Percentiles rank a stretch among this genome's conserved stretches.
Conservation (phyloP, 2,329 filamentous ascomycete genomes). For the Aureobasidium namibiae region DNA sequence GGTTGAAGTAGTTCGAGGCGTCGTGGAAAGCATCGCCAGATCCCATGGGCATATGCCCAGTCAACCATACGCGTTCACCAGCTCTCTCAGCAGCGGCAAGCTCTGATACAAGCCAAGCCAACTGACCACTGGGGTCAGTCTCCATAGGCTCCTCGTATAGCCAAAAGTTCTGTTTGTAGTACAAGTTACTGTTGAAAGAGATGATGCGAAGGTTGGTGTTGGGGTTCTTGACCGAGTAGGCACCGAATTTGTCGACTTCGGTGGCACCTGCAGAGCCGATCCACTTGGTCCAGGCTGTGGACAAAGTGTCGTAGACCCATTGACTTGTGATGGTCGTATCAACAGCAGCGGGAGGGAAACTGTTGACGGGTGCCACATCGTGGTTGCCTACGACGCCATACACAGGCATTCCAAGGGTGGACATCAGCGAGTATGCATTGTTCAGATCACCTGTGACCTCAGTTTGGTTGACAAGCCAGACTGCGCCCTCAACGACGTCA, state of each 20-base stretch:
- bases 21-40: constrained; percentile 45
- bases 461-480: constrained; percentile 30
- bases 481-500: constrained; percentile 47
- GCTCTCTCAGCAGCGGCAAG: constrained; percentile 46
- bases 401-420: constrained; percentile 32
- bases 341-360: constrained; percentile 24
- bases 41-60: constrained; percentile 48
- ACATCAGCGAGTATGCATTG: constrained; percentile 42
- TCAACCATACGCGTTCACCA: constrained; percentile 47
- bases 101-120: constrained; percentile 47
- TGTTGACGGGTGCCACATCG: constrained; percentile 33
- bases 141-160: constrained; percentile 44
- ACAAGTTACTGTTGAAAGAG: constrained; percentile 53
- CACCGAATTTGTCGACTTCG: constrained; percentile 35
- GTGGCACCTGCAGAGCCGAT: constrained; percentile 33
- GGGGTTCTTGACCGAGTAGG: constrained; percentile 41
- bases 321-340: constrained; percentile 33
- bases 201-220: constrained; percentile 47
- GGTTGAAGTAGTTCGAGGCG: constrained; percentile 39
- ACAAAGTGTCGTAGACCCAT: constrained; percentile 47
- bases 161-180: constrained; percentile 52
- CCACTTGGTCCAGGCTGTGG: constrained; percentile 41
- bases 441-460: constrained; percentile 32
- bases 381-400: constrained; percentile 52
- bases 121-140: constrained; percentile 44